Base-by-base conservation (phyloP, 140 eudicot species). In the Ambrosia hybrid region DNA sequence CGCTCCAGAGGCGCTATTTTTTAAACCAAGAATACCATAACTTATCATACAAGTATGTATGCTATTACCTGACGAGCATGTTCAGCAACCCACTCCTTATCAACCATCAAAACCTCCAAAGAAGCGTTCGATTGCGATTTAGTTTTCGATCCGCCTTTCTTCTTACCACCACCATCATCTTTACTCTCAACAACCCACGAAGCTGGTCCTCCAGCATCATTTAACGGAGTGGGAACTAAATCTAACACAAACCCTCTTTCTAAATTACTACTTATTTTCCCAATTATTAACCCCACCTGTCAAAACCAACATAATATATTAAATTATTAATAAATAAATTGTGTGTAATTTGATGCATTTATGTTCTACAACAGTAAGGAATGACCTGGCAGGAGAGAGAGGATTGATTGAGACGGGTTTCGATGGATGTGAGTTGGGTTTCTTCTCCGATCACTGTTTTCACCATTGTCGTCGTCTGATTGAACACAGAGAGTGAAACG, bases 61-160 rank as follows among this genome's bases (percentile, higher is more conserved):
- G 30, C 30, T 21, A 21, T 21, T 21, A 21, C 92, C 98, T 92
- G 98, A 51, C 98, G 95, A 55, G 98, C 98, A 65, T 92, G 98
- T 73, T 92, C 98, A 30, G 91, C 81, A 34, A 92, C 90, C 98
- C 98, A 92, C 51, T 92, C 96, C 75, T 73, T 62, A 61, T 92
- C 98, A 45, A 92, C 82, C 6, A 73, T 87, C 75, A 92, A 75
- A 13, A 60, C 39, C 6, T 89, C 73, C 46, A 41, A 41, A 14
- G 85, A 72, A 48, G 86, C 70, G 10, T 82, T 86, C 2, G 79
- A 26, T 33, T 71, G 87, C 53, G 84, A 63, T 78, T 86, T 88
- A 5, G 84, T 49, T 57, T 83, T 86, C 13, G 95, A 76, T 55
- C 82, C 74, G 34, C 66, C 76, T 68, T 71, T 83, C 79, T 87